Percentiles rank a stretch among this genome's conserved stretches.
These are phyloP conservation scores for Polygonum maritimum DNA, from an alignment of 148 eudicot genomes.

Conservation along the genomic window DNA sequence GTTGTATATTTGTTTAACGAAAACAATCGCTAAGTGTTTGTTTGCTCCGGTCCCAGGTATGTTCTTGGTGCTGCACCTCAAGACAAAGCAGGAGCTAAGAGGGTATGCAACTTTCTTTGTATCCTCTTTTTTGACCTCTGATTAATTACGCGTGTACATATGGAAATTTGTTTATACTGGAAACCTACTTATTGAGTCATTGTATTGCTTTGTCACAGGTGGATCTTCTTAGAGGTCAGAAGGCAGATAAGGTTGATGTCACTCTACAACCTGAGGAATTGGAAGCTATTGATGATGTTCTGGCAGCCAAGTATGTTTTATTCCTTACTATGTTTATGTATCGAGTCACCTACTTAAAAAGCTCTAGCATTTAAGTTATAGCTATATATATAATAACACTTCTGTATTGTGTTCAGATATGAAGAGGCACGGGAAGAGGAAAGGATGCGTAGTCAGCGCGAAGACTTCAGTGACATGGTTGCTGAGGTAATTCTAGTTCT, in stretches of 20 bases:
- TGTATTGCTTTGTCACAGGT: constrained; percentile 35
- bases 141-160: not conserved
- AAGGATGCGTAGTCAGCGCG: constrained; percentile 72
- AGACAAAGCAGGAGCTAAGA: constrained; percentile 86
- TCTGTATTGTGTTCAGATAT: constrained; percentile 50
- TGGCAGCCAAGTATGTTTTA: constrained; percentile 65
- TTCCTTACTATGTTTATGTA: not conserved
- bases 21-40: not conserved
- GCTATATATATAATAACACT: constrained; percentile 14
- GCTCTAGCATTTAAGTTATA: not conserved
- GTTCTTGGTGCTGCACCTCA: constrained; percentile 62
- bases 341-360: not conserved
- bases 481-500: constrained; percentile 49
- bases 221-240: constrained; percentile 88
- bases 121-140: not conserved
- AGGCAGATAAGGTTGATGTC: constrained; percentile 81
- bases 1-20: not conserved
- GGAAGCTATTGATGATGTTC: constrained; percentile 75
- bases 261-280: constrained; percentile 77
- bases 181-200: not conserved
- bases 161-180: not conserved
- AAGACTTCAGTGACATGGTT: constrained; percentile 98
- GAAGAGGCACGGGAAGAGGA: constrained; percentile 97
- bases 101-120: constrained; percentile 32
- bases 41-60: constrained; percentile 39